These are phyloP conservation scores for Mucor plumbeus DNA, from an alignment of 371 early-diverging fungal genomes.

Conservation along the genomic window DNA sequence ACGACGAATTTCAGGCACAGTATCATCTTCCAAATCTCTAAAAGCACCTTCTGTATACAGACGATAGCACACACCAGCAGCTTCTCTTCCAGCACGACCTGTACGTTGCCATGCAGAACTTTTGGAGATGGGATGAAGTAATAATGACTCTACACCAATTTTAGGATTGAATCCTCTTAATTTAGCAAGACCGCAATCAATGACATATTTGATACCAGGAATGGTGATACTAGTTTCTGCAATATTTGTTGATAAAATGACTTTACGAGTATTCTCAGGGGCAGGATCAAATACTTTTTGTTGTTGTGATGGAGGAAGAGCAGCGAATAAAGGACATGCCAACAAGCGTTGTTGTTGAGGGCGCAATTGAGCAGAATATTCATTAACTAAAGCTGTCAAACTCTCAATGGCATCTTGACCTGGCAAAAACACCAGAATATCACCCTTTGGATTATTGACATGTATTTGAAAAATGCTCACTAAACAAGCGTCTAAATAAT, in stretches of 20 bases:
- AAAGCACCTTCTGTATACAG: slow-evolving; percentile 93
- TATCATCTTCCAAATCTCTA: slow-evolving; percentile 78
- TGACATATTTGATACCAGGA: slow-evolving; percentile 96
- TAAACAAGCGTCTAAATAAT: slow-evolving; percentile 91
- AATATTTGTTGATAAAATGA: slow-evolving; percentile 97
- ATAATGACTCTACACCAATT: slow-evolving; percentile 88
- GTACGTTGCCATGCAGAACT: slow-evolving; percentile 95
- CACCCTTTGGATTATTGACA: slow-evolving; percentile 83
- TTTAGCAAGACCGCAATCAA: slow-evolving; percentile 98
- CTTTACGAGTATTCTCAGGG: slow-evolving; percentile 86
- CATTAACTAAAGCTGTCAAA: slow-evolving; percentile 78
- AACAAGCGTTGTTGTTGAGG: slow-evolving; percentile 47
- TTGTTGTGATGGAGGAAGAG: slow-evolving; percentile 92
- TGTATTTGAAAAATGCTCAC: slow-evolving; percentile 91
- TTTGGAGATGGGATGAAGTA: slow-evolving; percentile 89
- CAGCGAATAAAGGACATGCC: slow-evolving; percentile 89
- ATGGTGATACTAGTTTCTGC: slow-evolving; percentile 99
- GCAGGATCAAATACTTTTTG: slow-evolving; percentile 91
- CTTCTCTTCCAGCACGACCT: slow-evolving; percentile 84
- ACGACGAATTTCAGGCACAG: slow-evolving; percentile 93
- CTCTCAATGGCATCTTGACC: slow-evolving; percentile 94
- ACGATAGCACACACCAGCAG: slow-evolving; percentile 77
- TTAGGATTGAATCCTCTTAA: slow-evolving; percentile 96
- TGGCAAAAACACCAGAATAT: slow-evolving; percentile 92
- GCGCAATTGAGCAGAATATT: slow-evolving; percentile 55